Percentiles rank a stretch among this genome's conserved stretches.
Evolutionary conservation across 805 yeast genomes (phyloP).

Genomic region (Pichia nakasei): DNA sequence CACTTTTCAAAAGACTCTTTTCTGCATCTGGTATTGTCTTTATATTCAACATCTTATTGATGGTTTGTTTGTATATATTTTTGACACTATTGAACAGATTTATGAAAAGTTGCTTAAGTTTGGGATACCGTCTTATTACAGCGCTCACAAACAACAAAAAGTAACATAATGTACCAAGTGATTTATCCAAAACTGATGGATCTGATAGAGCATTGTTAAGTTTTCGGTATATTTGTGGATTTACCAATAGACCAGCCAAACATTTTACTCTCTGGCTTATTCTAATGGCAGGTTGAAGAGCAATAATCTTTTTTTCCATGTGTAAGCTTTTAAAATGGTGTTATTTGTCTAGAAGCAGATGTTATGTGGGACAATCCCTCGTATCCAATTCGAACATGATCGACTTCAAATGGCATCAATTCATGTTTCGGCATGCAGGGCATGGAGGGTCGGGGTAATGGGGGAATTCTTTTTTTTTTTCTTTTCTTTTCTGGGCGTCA

Average conservation of each 20-base stretch:
- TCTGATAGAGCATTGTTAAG: slow-evolving; percentile 20
- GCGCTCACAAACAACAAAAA: slow-evolving; percentile 20
- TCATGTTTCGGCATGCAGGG: too few relatives aligned
- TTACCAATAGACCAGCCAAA: slow-evolving; percentile 14
- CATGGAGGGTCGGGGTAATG: too few relatives aligned
- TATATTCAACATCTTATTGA: too few relatives aligned
- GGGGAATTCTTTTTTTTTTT: background rate
- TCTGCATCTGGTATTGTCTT: too few relatives aligned
- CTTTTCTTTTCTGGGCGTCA: background rate
- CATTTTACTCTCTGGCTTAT: slow-evolving; percentile 11
- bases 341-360: too few relatives aligned
- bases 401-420: too few relatives aligned
- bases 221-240: slow-evolving; percentile 22
- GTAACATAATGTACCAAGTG: slow-evolving; percentile 28
- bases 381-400: too few relatives aligned
- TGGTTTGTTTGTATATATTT: background rate
- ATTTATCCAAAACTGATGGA: slow-evolving; percentile 22
- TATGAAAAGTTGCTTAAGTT: background rate
- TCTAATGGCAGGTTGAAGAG: too few relatives aligned
- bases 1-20: too few relatives aligned
- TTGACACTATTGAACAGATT: background rate
- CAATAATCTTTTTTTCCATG: too few relatives aligned
- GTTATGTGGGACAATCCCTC: too few relatives aligned
- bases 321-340: too few relatives aligned
- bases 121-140: slow-evolving; percentile 5